Conservation (phyloP, 257 asterid species). For the Penstemon eatonii region DNA sequence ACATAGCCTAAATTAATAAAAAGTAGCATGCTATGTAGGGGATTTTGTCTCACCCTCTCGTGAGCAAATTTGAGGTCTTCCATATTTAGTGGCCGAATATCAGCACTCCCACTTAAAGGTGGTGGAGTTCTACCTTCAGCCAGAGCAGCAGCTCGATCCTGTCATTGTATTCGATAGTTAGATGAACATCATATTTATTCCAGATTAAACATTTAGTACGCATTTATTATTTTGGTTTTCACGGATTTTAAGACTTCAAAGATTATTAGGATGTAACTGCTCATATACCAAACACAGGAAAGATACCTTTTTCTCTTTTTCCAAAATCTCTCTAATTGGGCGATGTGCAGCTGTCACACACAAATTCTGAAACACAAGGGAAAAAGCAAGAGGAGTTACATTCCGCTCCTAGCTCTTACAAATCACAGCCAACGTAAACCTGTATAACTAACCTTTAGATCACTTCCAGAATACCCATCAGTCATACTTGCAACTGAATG, state of each 20-base stretch:
- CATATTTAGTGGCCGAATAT: slow-evolving; percentile 68
- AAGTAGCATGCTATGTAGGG: background rate
- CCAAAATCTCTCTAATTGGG: slow-evolving; percentile 85
- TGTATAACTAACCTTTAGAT: slow-evolving; percentile 70
- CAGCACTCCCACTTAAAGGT: slow-evolving; percentile 71
- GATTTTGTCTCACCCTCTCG: slow-evolving; percentile 54
- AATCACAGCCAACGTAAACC: slow-evolving; percentile 14
- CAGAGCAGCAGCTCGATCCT: slow-evolving; percentile 76
- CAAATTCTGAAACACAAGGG: slow-evolving; percentile 57
- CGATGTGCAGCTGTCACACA: slow-evolving; percentile 94
- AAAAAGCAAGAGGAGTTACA: slow-evolving; percentile 16
- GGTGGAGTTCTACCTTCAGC: slow-evolving; percentile 74
- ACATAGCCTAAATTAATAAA: background rate
- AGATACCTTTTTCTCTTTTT: slow-evolving; percentile 78
- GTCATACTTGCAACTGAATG: slow-evolving; percentile 83
- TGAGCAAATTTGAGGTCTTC: slow-evolving; percentile 89
- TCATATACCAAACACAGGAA: background rate
- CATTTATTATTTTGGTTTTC: background rate
- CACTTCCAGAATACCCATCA: slow-evolving; percentile 97
- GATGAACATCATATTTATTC: slow-evolving; percentile 1
- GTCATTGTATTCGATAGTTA: slow-evolving; percentile 30
- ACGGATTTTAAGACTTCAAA: background rate
- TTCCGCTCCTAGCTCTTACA: background rate
- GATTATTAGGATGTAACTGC: background rate
- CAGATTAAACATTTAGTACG: background rate